Evolutionary conservation across 306 rosid genomes (phyloP).

Genomic region (Cotoneaster glaucophyllus): DNA sequence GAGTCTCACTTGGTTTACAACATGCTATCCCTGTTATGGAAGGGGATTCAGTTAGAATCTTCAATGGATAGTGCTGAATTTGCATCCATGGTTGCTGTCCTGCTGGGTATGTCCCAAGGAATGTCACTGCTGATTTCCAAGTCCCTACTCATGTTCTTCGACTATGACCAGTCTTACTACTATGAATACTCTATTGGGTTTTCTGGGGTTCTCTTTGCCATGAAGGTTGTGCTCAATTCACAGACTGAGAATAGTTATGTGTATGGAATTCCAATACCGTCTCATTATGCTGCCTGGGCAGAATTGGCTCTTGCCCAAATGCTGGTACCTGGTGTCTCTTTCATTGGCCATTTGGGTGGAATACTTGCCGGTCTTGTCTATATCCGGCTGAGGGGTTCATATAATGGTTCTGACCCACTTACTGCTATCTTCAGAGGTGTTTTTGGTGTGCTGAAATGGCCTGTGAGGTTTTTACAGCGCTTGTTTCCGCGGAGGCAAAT

Average conservation of each 20-base stretch:
- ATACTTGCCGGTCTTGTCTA: slow-evolving; percentile 76
- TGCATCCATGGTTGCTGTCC: slow-evolving; percentile 61
- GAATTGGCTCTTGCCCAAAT: slow-evolving; percentile 66
- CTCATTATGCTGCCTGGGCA: slow-evolving; percentile 83
- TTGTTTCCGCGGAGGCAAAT: slow-evolving; percentile 32
- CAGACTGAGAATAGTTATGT: slow-evolving; percentile 32
- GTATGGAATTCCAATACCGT: slow-evolving; percentile 54
- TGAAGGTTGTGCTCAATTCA: slow-evolving; percentile 82
- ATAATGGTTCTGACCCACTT: slow-evolving; percentile 51
- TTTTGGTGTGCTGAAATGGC: slow-evolving; percentile 38
- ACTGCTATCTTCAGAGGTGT: slow-evolving; percentile 35
- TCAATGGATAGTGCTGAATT: slow-evolving; percentile 61
- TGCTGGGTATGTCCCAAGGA: slow-evolving; percentile 70
- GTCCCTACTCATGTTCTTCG: slow-evolving; percentile 59
- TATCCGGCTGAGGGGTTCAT: slow-evolving; percentile 35
- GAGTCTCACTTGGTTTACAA: slow-evolving; percentile 84
- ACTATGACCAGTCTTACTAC: slow-evolving; percentile 54
- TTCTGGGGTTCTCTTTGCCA: slow-evolving; percentile 85
- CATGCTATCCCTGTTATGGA: slow-evolving; percentile 91
- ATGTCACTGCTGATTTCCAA: slow-evolving; percentile 58
- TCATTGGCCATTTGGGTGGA: slow-evolving; percentile 82
- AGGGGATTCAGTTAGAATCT: slow-evolving; percentile 66
- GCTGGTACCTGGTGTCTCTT: slow-evolving; percentile 76
- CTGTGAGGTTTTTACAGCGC: slow-evolving; percentile 25
- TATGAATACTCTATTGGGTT: slow-evolving; percentile 68